Base-by-base conservation (phyloP, 805 yeast genomes). In the Grigorovia humatica region DNA sequence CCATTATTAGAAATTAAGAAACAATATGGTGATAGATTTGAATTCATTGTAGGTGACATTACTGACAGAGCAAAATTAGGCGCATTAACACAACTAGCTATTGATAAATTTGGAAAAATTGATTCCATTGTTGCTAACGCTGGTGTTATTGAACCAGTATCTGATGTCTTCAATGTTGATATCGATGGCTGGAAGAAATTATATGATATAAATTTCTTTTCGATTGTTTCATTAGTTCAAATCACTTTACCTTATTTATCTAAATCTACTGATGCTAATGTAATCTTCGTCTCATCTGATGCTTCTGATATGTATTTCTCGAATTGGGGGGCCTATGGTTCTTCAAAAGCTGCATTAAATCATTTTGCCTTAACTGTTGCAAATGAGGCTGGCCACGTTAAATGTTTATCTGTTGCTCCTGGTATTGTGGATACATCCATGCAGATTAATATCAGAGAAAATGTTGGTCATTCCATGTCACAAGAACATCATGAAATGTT, bases 341-440 rank as follows among this genome's bases (percentile, higher is more conserved):
- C 89, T 7, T 81, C 95, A 15, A 90, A 90, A 67, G 96, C 96
- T 1, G 96, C 96, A 0, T 64, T 90, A 51, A 88, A 90, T 65
- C 88, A 83, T 59, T 75, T 89, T 52, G 82, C 87, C 6, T 62
- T 72, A 47, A 79, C 87, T 17, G 67, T 91, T 17, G 83, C 85
- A 1, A 73, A 70, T 8, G 96, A 89, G 61, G 93, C 87, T 64
- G 70, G 74, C 2, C 75, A 71, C 0, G 62, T 63, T 12, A 59
- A 56, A 46, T 74, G 85, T 5, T 68, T 88, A 9, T 73, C 96
- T 0, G 75, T 91, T 23, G 96, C 96, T 0, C 98, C 98, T 0
- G 98, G 98, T 6, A 95, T 88, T 2, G 96, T 91, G 1, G 88
- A 88, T 64, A 90, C 98, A 1, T 72, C 72, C 13, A 91, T 91